Conservation (phyloP, 495 filamentous ascomycete genomes). For the Filosporella fistucella region DNA sequence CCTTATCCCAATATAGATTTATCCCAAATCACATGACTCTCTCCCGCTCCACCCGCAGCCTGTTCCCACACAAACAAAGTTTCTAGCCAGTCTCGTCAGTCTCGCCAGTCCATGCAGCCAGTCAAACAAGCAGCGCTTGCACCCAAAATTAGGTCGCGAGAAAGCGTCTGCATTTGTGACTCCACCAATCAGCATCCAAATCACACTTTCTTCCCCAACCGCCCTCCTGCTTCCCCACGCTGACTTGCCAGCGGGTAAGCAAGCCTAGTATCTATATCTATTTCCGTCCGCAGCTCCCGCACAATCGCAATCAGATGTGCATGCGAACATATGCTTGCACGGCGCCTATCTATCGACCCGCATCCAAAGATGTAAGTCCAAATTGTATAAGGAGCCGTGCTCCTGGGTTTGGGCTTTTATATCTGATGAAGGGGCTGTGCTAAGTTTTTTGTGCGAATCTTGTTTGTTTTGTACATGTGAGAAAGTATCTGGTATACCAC, state of each 20-base stretch:
- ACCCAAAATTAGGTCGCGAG: too few relatives aligned
- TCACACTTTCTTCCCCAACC: slow-evolving; percentile 10
- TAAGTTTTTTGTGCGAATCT: background rate
- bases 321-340: background rate
- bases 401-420: background rate
- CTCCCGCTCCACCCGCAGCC: too few relatives aligned
- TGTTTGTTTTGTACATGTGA: background rate
- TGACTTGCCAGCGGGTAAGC: slow-evolving; percentile 6
- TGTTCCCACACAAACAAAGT: too few relatives aligned
- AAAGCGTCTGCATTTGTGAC: too few relatives aligned
- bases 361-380: too few relatives aligned
- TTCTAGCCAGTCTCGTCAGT: too few relatives aligned
- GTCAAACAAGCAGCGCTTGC: too few relatives aligned
- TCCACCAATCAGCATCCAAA: slow-evolving; percentile 1
- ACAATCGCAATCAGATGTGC: slow-evolving; percentile 12
- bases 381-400: background rate
- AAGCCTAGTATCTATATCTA: slow-evolving; percentile 1
- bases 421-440: background rate
- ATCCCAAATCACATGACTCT: too few relatives aligned
- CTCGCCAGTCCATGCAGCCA: too few relatives aligned
- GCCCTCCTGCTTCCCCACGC: background rate
- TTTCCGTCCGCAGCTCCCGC: slow-evolving; percentile 2
- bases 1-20: too few relatives aligned
- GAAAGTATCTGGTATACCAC: slow-evolving; percentile 17
- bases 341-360: too few relatives aligned